Percentiles rank a stretch among this genome's conserved stretches.
These are phyloP conservation scores for Diaporthe citri DNA, from an alignment of 2,329 filamentous ascomycete genomes.

Conservation along the genomic window DNA sequence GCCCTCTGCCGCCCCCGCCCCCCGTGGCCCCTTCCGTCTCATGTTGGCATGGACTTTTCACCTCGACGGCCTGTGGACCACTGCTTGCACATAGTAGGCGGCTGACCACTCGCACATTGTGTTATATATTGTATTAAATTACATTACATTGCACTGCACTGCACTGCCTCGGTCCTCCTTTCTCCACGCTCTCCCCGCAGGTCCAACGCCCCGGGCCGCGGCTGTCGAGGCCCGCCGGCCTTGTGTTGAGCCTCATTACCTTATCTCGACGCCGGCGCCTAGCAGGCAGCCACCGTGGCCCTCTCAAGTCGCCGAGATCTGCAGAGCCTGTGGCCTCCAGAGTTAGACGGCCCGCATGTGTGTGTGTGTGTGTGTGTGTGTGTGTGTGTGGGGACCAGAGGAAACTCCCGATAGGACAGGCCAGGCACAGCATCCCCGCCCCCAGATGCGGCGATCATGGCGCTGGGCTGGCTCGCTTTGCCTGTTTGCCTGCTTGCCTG, in stretches of 20 bases:
- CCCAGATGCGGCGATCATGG: neutral
- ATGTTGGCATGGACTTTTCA: neutral
- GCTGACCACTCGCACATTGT: neutral
- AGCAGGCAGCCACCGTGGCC: slow-evolving; percentile 12
- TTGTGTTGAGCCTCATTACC: slow-evolving; percentile 17
- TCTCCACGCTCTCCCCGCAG: neutral
- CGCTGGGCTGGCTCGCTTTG: neutral
- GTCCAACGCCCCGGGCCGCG: slow-evolving; percentile 8
- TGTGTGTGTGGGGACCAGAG: neutral
- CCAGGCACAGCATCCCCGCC: neutral
- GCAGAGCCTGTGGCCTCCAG: slow-evolving; percentile 3
- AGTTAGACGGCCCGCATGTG: slow-evolving; percentile 10
- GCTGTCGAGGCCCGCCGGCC: slow-evolving; percentile 20
- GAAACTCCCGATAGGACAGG: slow-evolving; percentile 9
- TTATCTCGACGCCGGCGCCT: slow-evolving; percentile 25
- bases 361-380: neutral
- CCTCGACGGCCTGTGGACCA: neutral
- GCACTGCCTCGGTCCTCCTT: neutral
- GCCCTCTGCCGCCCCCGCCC: neutral
- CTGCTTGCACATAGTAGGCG: neutral
- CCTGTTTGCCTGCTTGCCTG: neutral
- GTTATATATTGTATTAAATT: neutral
- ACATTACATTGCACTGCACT: neutral
- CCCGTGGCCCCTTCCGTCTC: neutral
- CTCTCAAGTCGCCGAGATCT: slow-evolving; percentile 1